Conservation (phyloP, 2,329 filamentous ascomycete species). For the Fusarium tricinctum region DNA sequence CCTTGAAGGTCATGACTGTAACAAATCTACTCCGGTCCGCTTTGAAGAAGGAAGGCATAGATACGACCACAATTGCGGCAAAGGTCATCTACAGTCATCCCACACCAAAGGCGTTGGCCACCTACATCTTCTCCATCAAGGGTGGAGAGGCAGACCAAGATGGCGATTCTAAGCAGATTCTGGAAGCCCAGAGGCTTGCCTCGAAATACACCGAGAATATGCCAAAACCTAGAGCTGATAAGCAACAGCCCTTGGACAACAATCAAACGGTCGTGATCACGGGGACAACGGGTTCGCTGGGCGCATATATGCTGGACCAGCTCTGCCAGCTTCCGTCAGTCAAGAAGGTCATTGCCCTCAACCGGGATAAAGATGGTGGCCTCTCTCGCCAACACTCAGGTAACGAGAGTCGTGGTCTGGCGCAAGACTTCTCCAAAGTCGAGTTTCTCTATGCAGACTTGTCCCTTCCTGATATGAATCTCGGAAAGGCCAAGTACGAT, state of each 20-base stretch:
- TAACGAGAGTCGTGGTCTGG: not conserved
- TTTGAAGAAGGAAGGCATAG: rapidly evolving
- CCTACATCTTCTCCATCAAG: not conserved
- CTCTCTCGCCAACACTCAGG: not conserved
- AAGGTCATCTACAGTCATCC: not conserved
- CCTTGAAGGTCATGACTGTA: not conserved
- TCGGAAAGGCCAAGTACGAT: not conserved
- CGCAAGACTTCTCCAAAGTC: constrained; percentile 1
- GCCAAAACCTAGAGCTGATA: rapidly evolving
- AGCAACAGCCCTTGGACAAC: rapidly evolving
- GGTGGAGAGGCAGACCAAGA: rapidly evolving
- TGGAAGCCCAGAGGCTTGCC: not conserved
- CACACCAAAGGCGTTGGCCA: not conserved
- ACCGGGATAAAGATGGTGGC: not conserved
- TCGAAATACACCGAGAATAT: not conserved
- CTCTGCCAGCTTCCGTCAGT: not conserved
- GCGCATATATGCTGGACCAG: constrained; percentile 11
- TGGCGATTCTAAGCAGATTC: not conserved
- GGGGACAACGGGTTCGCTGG: not conserved
- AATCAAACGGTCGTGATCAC: not conserved
- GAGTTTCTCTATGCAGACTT: not conserved
- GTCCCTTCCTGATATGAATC: not conserved
- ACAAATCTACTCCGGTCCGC: not conserved
- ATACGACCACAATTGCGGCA: rapidly evolving
- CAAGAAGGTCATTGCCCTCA: constrained; percentile 2